Evolutionary conservation across 2,329 filamentous ascomycete genomes (phyloP).

Genomic region (Fusarium sp.): DNA sequence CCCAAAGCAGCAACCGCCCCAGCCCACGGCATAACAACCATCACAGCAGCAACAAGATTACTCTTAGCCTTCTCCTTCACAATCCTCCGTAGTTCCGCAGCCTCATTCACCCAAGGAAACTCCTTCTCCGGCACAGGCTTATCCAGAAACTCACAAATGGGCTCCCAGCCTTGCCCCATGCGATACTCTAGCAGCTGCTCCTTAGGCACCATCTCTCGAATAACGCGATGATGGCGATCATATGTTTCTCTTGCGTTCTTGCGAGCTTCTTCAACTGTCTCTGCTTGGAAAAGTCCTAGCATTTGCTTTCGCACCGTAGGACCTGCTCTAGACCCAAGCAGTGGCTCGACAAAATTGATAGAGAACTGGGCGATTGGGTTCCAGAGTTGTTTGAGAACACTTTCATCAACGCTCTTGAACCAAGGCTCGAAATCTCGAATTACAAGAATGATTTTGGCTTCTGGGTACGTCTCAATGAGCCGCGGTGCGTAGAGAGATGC

Average conservation of each 20-base stretch:
- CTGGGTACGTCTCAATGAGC: slow-evolving; percentile 44
- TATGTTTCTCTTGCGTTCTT: slow-evolving; percentile 37
- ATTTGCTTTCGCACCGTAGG: slow-evolving; percentile 38
- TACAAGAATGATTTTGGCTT: slow-evolving; percentile 47
- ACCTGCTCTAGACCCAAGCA: slow-evolving; percentile 45
- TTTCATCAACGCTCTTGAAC: slow-evolving; percentile 45
- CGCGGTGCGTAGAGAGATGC: slow-evolving; percentile 40
- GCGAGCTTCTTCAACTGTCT: slow-evolving; percentile 32
- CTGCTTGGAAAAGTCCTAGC: slow-evolving; percentile 41
- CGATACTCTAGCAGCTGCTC: slow-evolving; percentile 44
- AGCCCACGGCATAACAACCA: slow-evolving; percentile 28
- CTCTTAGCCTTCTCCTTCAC: slow-evolving; percentile 13
- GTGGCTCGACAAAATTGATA: slow-evolving; percentile 37
- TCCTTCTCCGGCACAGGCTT: slow-evolving; percentile 42
- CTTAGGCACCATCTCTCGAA: slow-evolving; percentile 40
- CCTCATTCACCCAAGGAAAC: slow-evolving; percentile 47
- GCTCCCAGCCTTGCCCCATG: slow-evolving; percentile 47
- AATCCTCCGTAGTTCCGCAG: slow-evolving; percentile 23
- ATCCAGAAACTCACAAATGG: slow-evolving; percentile 48
- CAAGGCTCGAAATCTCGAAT: slow-evolving; percentile 45
- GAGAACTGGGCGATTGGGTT: slow-evolving; percentile 22
- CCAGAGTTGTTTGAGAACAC: slow-evolving; percentile 39
- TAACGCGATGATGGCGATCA: slow-evolving; percentile 40
- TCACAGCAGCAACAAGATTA: slow-evolving; percentile 1
- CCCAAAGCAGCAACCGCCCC: slow-evolving; percentile 14